Conservation (phyloP, 202 grass and related monocot species). For the Musa balbisiana region DNA sequence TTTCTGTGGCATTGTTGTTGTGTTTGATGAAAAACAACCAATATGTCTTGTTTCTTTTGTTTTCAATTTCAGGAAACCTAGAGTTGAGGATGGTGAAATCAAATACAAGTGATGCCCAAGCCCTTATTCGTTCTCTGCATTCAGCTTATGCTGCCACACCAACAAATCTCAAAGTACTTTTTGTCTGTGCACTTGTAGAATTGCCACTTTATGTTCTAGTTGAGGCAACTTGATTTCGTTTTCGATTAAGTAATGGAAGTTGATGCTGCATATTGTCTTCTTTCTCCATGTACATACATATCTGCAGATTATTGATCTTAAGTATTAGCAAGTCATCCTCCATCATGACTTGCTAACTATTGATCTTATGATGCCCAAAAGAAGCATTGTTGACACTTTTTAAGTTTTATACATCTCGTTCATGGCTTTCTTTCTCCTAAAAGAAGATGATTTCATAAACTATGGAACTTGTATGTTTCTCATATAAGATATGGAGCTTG, state of each 20-base stretch:
- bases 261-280: not conserved
- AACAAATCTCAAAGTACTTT: slow-evolving; percentile 54
- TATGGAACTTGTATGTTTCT: no score
- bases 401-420: no score
- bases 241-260: not conserved
- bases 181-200: not conserved
- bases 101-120: slow-evolving; percentile 45
- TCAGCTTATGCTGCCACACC: slow-evolving; percentile 71
- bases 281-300: not conserved
- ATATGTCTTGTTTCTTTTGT: not conserved
- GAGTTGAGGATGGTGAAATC: slow-evolving; percentile 45
- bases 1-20: no score
- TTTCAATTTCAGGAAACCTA: not conserved
- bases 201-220: not conserved
- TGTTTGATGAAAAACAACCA: no score
- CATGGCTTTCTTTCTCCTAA: no score
- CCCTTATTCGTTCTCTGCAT: slow-evolving; percentile 59
- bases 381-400: no score
- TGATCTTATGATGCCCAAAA: no score
- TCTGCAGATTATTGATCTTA: slow-evolving; percentile 74
- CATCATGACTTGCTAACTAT: no score
- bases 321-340: slow-evolving; percentile 10
- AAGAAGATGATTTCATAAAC: no score
- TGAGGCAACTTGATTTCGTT: not conserved
- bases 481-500: no score